Conservation (phyloP, 306 rosid species). For the Vachellia pachyceras region DNA sequence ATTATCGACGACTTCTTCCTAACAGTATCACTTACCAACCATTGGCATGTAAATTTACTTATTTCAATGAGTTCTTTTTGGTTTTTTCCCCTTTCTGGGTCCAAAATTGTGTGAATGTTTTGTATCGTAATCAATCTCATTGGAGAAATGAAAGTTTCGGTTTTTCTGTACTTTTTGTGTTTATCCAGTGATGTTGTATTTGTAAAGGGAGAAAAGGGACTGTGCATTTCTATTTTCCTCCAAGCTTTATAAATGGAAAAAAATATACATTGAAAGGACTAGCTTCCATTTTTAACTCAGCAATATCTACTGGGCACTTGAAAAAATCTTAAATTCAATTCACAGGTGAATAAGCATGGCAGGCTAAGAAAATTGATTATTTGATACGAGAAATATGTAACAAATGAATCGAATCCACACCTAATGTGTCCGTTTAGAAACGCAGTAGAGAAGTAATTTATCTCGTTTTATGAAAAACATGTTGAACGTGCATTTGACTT, state of each 20-base stretch:
- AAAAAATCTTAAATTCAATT: neutral
- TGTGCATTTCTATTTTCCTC: no score
- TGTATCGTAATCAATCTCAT: neutral
- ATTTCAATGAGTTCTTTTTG: neutral
- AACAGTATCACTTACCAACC: no score
- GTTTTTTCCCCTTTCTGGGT: neutral
- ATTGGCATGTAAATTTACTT: conserved; percentile 16
- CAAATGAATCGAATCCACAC: neutral
- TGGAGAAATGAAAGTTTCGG: conserved; percentile 3
- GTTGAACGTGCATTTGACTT: no score
- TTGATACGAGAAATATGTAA: neutral
- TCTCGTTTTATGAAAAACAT: no score
- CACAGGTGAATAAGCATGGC: neutral
- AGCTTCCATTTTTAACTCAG: neutral
- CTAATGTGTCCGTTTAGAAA: no score
- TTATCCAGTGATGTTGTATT: neutral
- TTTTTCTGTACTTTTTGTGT: neutral
- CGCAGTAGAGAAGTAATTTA: no score
- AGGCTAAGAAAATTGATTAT: neutral
- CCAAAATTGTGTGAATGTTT: neutral
- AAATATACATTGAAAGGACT: no score
- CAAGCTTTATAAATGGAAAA: no score
- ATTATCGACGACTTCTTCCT: neutral
- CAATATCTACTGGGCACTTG: neutral
- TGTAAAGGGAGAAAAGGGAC: no score